Base-by-base conservation (phyloP, 805 yeast species). In the Metschnikowia borealis region DNA sequence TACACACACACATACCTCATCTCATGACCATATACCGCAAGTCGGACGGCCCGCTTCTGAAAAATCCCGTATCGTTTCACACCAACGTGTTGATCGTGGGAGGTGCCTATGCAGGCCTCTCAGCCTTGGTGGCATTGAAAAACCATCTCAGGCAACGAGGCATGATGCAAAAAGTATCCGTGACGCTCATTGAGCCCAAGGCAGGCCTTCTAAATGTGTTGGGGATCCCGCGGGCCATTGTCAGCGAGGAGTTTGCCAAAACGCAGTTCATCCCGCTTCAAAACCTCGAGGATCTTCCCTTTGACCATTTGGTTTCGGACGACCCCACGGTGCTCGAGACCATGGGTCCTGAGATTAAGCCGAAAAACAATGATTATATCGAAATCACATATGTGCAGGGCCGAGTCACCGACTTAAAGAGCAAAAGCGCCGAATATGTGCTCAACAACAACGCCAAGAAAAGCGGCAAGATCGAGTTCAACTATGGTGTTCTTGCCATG, bases 401-500 rank as follows among this genome's bases (percentile, higher is more conserved):
- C 6, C 58, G 54, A 33, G 67, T 69, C 7, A 53, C 63, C 3
- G 50, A 61, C 38, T 53, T 72, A 47, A 64, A 59, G 40, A 54
- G 58, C 14, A 54, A 59, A 4, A 49, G 51, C 13, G 75, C 73
- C 6, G 51, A 56, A 17, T 70, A 69, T 47, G 40, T 48, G 10
- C 54, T 71, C 42, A 61, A 53, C 47, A 40, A 45, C 29, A 46
- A 38, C 45, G 23, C 33, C 18, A 35, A 32, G 50, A 49, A 33
- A 15, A 44, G 78, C 48, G 55, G 53, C 6, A 33, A 7, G 5
- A 59, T 70, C 40, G 59, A 62, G 7, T 80, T 78, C 58, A 81
- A 80, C 54, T 79, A 75, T 54, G 74, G 71, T 18, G 64, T 79
- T 10, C 59, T 70, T 47, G 79, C 82, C 5, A 62, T 78, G 2